These are phyloP conservation scores for Pyricularia pennisetigena DNA, from an alignment of 2,329 filamentous ascomycete genomes.

Conservation along the genomic window DNA sequence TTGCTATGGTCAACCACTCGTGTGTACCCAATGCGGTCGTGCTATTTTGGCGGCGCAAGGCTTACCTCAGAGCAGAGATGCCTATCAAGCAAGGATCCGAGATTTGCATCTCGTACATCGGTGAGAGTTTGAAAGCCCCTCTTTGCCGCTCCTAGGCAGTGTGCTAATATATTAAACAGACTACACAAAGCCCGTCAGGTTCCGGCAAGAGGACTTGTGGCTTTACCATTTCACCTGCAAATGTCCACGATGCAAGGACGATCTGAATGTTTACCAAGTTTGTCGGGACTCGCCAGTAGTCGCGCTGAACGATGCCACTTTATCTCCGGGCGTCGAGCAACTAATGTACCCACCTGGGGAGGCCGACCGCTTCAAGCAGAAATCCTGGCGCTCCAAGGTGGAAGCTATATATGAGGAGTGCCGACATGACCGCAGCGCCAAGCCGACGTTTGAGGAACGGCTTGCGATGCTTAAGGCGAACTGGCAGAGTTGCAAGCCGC, in stretches of 20 bases:
- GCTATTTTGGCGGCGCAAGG: constrained; percentile 40
- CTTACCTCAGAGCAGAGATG: constrained; percentile 38
- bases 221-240: constrained; percentile 43
- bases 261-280: constrained; percentile 45
- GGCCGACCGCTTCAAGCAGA: constrained; percentile 15
- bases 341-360: constrained; percentile 21
- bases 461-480: constrained; percentile 19
- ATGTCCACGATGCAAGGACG: constrained; percentile 37
- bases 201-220: constrained; percentile 30
- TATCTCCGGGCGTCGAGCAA: constrained; percentile 28
- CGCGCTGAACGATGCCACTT: constrained; percentile 32
- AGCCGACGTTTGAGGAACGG: constrained; percentile 6
- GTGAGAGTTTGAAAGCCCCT: constrained; percentile 21
- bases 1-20: constrained; percentile 54
- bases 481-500: constrained; percentile 27
- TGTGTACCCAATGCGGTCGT: constrained; percentile 51
- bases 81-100: constrained; percentile 42
- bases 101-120: constrained; percentile 53
- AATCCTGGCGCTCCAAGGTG: constrained; percentile 12
- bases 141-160: not conserved
- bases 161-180: constrained; percentile 23
- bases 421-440: constrained; percentile 9
- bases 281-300: constrained; percentile 30
- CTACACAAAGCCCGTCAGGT: constrained; percentile 31
- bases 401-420: constrained; percentile 22